phyloP scores from a whole-genome alignment of 495 filamentous ascomycete species.

The Bombardia bombarda region DNA sequence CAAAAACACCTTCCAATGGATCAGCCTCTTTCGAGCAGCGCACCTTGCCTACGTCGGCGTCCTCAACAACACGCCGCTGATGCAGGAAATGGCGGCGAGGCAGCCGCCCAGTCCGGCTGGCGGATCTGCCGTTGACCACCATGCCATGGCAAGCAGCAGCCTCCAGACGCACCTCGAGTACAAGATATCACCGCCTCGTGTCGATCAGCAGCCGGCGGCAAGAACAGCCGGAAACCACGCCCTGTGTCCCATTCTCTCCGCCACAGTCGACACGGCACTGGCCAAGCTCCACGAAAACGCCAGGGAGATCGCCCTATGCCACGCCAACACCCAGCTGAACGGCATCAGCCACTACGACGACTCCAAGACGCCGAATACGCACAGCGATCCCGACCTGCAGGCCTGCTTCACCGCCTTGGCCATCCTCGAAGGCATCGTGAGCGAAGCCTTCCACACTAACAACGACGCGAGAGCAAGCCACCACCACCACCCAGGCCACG shows the following conservation, averaged over 20 bases:
- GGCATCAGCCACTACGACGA: not conserved
- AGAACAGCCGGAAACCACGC: too few relatives aligned
- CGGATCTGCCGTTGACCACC: not conserved
- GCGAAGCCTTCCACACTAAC: slow-evolving; percentile 4
- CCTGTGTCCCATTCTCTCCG: slow-evolving; percentile 9
- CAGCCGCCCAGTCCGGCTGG: not conserved
- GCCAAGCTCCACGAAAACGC: slow-evolving; percentile 6
- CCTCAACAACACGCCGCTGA: slow-evolving; percentile 6
- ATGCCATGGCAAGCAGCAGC: not conserved
- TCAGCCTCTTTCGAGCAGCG: slow-evolving; percentile 31
- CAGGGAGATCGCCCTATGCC: slow-evolving; percentile 1
- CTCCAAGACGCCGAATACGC: not conserved
- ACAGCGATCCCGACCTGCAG: slow-evolving; percentile 8
- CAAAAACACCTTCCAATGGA: slow-evolving; percentile 34
- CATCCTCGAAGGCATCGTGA: slow-evolving; percentile 7
- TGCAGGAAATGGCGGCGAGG: too few relatives aligned
- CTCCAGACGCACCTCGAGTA: slow-evolving; percentile 4
- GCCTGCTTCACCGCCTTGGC: slow-evolving; percentile 13
- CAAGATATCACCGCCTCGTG: slow-evolving; percentile 1
- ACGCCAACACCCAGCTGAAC: not conserved
- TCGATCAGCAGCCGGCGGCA: not conserved
- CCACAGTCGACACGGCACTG: slow-evolving; percentile 9
- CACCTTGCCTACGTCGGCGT: slow-evolving; percentile 30
- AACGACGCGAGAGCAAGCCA: slow-evolving; percentile 1
- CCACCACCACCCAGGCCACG: not conserved